A percentile compares a stretch with the other conserved stretches of the same genome.
These are phyloP conservation scores for Teratosphaeria epicoccoides DNA, from an alignment of 2,329 filamentous ascomycete species.

Conservation along the genomic window DNA sequence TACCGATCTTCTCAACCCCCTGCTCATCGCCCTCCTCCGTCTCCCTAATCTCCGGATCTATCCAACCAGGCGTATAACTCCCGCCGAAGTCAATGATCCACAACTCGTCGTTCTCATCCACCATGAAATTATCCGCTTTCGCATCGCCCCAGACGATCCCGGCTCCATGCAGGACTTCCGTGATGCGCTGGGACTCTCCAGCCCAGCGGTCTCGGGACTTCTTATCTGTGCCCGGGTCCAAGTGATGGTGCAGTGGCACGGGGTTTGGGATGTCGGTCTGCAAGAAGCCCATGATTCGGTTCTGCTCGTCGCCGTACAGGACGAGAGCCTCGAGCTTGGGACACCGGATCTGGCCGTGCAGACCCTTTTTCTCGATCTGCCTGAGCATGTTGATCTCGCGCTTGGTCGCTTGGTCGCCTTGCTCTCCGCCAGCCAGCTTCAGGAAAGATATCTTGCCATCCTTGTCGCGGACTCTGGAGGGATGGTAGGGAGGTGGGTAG, in stretches of 20 bases:
- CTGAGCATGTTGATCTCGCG: slow-evolving; percentile 24
- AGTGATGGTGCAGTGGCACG: slow-evolving; percentile 22
- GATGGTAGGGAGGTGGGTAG: slow-evolving; percentile 20
- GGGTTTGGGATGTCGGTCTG: slow-evolving; percentile 24
- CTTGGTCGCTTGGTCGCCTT: slow-evolving; percentile 22
- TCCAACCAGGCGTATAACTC: slow-evolving; percentile 29
- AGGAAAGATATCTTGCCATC: slow-evolving; percentile 19
- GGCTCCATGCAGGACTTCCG: slow-evolving; percentile 23
- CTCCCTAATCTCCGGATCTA: slow-evolving; percentile 25
- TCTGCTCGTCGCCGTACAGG: slow-evolving; percentile 9
- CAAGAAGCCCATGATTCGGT: slow-evolving; percentile 25
- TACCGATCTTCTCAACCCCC: slow-evolving; percentile 22
- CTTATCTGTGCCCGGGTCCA: slow-evolving; percentile 21
- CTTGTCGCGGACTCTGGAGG: slow-evolving; percentile 11
- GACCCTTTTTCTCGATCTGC: slow-evolving; percentile 16
- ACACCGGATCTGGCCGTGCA: slow-evolving; percentile 20
- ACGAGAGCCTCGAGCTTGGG: slow-evolving; percentile 24
- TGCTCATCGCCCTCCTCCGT: slow-evolving; percentile 27
- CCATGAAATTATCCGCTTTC: slow-evolving; percentile 32
- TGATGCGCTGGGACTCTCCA: slow-evolving; percentile 17
- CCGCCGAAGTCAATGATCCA: slow-evolving; percentile 33
- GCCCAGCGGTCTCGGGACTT: slow-evolving; percentile 24
- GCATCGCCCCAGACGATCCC: slow-evolving; percentile 31
- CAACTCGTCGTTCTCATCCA: slow-evolving; percentile 26
- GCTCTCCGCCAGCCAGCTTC: slow-evolving; percentile 23